These are phyloP conservation scores for Euptelea pleiosperma DNA, from an alignment of 164 flowering plant genomes.

Conservation along the genomic window DNA sequence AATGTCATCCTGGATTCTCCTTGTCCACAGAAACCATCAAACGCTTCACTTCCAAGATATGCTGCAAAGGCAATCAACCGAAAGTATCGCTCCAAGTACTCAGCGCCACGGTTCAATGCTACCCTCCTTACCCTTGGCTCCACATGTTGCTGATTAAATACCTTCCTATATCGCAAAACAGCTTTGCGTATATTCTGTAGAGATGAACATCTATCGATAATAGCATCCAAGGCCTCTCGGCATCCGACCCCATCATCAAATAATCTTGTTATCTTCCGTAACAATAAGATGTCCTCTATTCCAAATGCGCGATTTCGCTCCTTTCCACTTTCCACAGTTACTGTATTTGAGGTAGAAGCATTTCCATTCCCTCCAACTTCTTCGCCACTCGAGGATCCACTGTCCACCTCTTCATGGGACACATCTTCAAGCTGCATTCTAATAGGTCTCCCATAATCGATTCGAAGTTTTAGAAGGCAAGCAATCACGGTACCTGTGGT, in stretches of 20 bases:
- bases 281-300: constrained; percentile 66
- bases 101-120: constrained; percentile 89
- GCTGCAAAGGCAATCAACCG: constrained; percentile 88
- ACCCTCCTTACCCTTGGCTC: constrained; percentile 81
- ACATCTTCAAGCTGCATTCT: constrained; percentile 34
- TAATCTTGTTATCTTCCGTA: constrained; percentile 75
- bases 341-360: constrained; percentile 18
- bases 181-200: constrained; percentile 86
- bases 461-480: constrained; percentile 73
- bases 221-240: constrained; percentile 74
- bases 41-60: constrained; percentile 83
- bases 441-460: constrained; percentile 72
- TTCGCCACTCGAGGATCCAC: constrained; percentile 58
- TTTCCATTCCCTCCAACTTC: constrained; percentile 43
- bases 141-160: constrained; percentile 75
- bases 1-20: constrained; percentile 65
- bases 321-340: constrained; percentile 22
- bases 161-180: constrained; percentile 72
- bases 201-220: constrained; percentile 87
- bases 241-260: constrained; percentile 82
- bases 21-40: constrained; percentile 84
- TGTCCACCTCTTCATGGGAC: constrained; percentile 39
- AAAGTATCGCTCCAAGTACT: constrained; percentile 82
- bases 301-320: constrained; percentile 58
- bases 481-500: constrained; percentile 93